Base-by-base conservation (phyloP, 371 early-diverging fungal species). In the Basidiobolus meristosporus region DNA sequence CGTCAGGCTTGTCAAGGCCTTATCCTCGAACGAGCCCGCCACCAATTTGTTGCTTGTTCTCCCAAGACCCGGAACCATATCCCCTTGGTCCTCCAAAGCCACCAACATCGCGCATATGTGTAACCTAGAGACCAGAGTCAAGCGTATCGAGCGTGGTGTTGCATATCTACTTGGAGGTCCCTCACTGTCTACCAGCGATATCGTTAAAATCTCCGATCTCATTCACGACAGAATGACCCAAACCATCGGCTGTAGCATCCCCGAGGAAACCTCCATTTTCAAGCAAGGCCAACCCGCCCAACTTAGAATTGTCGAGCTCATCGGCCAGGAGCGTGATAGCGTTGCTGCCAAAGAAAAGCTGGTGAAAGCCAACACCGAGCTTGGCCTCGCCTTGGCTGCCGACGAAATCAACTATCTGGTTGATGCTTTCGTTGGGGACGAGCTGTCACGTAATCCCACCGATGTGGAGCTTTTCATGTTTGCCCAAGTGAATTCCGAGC, bases 41-140 rank as follows among this genome's bases (percentile, higher is more conserved):
- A 51, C 51, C 31, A 57, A 64, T 7, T 56, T 67, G 38, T 54
- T 74, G 20, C 48, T 74, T 40, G 78, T 88, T 19, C 52, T 82
- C 38, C 97, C 97, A 2, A 76, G 95, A 15, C 67, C 72, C 39
- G 95, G 95, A 26, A 91, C 95, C 26, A 93, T 92, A 44, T 89
- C 91, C 7, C 95, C 97, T n/a, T 96, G 97, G 97, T 90, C 92
- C 2, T 88, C 90, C 41, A 96, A 96, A 63, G 97, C 97, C 2
- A 91, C 95, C 30, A 90, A 96, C 45, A 93, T 93, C 56, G 83
- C 84, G 4, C 70, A 73, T 37, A 69, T 81, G 38, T 93, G 92
- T 59, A 87, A 82, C 16, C 64, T 93, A 19, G 52, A 60, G 22
- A 44, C 55, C 22, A 47, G 64, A 17, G 77, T 91, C 23, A 59